Conservation (phyloP, 2,329 filamentous ascomycete species). For the Neonectria sp. region DNA sequence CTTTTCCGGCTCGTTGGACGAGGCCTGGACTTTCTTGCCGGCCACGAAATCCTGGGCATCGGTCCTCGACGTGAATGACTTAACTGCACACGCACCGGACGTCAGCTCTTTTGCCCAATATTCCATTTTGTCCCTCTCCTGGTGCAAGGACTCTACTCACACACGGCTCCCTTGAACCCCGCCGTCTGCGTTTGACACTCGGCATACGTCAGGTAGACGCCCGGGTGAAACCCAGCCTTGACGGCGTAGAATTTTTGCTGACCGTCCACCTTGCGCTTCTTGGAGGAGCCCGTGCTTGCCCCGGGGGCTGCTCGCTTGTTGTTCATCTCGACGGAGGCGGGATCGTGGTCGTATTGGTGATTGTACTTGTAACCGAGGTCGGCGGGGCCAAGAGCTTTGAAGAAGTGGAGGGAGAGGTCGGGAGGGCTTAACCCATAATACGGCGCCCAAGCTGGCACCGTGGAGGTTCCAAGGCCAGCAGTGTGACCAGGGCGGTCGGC, state of each 20-base stretch:
- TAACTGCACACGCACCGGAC: constrained; percentile 68
- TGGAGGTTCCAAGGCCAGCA: constrained; percentile 29
- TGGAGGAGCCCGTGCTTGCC: constrained; percentile 46
- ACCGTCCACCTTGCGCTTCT: constrained; percentile 66
- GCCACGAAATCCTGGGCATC: constrained; percentile 86
- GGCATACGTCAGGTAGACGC: constrained; percentile 74
- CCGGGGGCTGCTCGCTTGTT: constrained; percentile 49
- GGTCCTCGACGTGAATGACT: constrained; percentile 80
- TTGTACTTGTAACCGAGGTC: constrained; percentile 18
- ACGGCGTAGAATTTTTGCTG: constrained; percentile 76
- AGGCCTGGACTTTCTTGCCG: constrained; percentile 64
- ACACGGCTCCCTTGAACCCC: constrained; percentile 75
- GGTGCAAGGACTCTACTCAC: constrained; percentile 64
- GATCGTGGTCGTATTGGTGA: constrained; percentile 9
- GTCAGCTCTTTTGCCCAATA: constrained; percentile 23
- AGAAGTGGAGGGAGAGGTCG: constrained; percentile 38
- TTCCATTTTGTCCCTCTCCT: not conserved
- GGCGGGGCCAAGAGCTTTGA: constrained; percentile 16
- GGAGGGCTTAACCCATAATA: constrained; percentile 34
- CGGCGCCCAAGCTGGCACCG: constrained; percentile 39
- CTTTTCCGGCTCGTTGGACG: constrained; percentile 59
- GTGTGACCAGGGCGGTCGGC: not conserved
- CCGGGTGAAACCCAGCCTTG: constrained; percentile 67
- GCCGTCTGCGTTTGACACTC: constrained; percentile 74
- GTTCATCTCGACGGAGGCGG: constrained; percentile 43